A percentile compares a stretch with the other conserved stretches of the same genome.
These are phyloP conservation scores for Scedosporium aurantiacum DNA, from an alignment of 2,329 filamentous ascomycete species.

Conservation along the genomic window DNA sequence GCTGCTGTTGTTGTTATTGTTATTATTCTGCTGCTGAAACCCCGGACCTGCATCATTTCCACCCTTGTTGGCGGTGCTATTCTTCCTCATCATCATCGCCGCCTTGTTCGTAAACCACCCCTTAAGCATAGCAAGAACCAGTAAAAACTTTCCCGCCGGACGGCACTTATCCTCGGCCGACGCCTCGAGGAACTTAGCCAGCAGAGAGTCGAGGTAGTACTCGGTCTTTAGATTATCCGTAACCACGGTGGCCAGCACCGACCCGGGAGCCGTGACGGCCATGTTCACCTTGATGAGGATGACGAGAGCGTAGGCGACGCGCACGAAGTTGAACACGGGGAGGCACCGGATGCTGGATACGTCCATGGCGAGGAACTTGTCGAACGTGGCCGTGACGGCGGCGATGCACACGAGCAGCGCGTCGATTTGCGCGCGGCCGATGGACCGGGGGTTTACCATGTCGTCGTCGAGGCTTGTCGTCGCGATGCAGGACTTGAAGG, in stretches of 20 bases:
- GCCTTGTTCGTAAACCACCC: constrained; percentile 45
- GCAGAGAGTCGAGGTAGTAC: constrained; percentile 57
- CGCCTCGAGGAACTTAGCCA: constrained; percentile 54
- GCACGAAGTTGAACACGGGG: constrained; percentile 61
- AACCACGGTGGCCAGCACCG: constrained; percentile 60
- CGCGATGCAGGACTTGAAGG: constrained; percentile 25
- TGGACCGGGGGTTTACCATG: constrained; percentile 27
- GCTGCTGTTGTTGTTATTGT: not conserved
- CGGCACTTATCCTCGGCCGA: constrained; percentile 53
- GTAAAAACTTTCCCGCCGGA: constrained; percentile 57
- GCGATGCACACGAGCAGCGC: constrained; percentile 56
- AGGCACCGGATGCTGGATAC: constrained; percentile 47
- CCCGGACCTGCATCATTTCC: not conserved
- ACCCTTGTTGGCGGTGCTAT: not conserved
- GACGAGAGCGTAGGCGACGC: constrained; percentile 60
- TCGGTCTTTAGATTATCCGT: constrained; percentile 54
- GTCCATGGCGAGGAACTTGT: constrained; percentile 52
- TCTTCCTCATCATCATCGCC: not conserved
- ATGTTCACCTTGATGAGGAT: constrained; percentile 66
- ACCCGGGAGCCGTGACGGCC: constrained; percentile 50
- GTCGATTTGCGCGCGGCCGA: constrained; percentile 46
- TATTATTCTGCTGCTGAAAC: not conserved
- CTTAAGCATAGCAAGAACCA: constrained; percentile 59
- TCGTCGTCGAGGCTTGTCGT: constrained; percentile 32
- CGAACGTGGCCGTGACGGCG: constrained; percentile 56